Base-by-base conservation (phyloP, 2,329 filamentous ascomycete genomes). In the Passalora sequoiae region DNA sequence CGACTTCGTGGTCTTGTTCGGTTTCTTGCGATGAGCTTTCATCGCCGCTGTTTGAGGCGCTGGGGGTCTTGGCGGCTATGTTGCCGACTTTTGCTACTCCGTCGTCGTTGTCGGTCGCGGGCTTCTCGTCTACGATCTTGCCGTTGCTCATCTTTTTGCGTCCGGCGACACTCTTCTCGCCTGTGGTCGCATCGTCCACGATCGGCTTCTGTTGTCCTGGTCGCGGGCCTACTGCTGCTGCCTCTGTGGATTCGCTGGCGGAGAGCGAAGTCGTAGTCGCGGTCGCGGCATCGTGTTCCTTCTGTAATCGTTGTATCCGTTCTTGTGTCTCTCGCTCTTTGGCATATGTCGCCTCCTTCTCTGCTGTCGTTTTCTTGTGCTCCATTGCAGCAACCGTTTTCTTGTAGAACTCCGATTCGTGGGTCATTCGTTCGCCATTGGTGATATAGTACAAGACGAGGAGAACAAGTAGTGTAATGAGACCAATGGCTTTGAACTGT, bases 361-460 rank as follows among this genome's bases (percentile, higher is more conserved):
- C 54, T 55, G 53, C 56, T 16, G 54, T 50, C 19, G 53, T 59
- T 44, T 69, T 63, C 28, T 71, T 63, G 8, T 70, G 70, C 48
- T 78, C 69, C 50, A 79, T 71, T n/a, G 76, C 72, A 22, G 68
- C 64, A 8, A 74, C 66, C 2, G 73, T 81, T 36, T 73, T 72
- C 19, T 68, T 69, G 64, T 81, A 79, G 66, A 80, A 80, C 56
- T 75, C 73, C 31, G 66, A 73, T 36, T 70, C 69, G 48, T 69
- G 64, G 24, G 72, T 70, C 38, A 75, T 69, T 44, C 75, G 73
- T 40, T 77, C 69, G 37, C 74, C 74, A n/a, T 75, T 76, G 15
- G 82, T 83, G 62, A 87, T 82, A 70, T 91, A 88, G 55, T 94
- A 71, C 42, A 84, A 69, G 33, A 82, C 73, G 54, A 91, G 67